Base-by-base conservation (phyloP, 441 rosid species). In the Erodium trifolium region DNA sequence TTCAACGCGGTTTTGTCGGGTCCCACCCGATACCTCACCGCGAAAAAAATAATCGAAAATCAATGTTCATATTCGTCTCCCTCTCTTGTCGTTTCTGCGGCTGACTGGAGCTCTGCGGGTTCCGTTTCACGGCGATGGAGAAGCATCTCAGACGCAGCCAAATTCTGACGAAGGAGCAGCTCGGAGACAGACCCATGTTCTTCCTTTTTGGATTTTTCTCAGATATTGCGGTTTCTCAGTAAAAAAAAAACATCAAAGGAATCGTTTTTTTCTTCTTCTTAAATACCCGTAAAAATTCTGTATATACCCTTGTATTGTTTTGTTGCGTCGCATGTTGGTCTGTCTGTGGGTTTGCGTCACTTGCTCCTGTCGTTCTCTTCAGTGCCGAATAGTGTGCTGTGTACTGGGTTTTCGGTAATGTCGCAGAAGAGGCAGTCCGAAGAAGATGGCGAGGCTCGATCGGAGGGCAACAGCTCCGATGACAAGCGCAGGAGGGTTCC, bases 371-470 rank as follows among this genome's bases (percentile, higher is more conserved):
- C 45, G 10, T 7, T 39, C 5, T 39, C 45, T 39, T 47, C 14
- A 47, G 3, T 47, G 14, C 53, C 53, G 3, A 10, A 11, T 3
- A 47, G 53, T 47, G 45, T 6, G 11, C 53, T 47, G 53, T 47
- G 53, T 47, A 10, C 11, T 47, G 53, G 53, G 53, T 47, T 47
- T 47, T 51, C 59, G 59, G 74, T 71, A 73, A 89, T 89, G 98
- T 83, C 98, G 49, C 91, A 88, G 69, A 92, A 92, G 82, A 87
- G 98, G 75, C 93, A 88, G 51, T 83, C 83, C 63, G n/a, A 11
- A 11, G 98, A 92, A 9, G 87, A 86, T 23, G 85, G 83, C 1
- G 88, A 84, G 81, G 75, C 79, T 72, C 85, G 80, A 45, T 47
- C 78, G 0, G 88, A 86, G 53, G 53, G 53, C 4, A 47, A 47